Base-by-base conservation (phyloP, 495 filamentous ascomycete species). In the Staphylotrichum tortipilum region DNA sequence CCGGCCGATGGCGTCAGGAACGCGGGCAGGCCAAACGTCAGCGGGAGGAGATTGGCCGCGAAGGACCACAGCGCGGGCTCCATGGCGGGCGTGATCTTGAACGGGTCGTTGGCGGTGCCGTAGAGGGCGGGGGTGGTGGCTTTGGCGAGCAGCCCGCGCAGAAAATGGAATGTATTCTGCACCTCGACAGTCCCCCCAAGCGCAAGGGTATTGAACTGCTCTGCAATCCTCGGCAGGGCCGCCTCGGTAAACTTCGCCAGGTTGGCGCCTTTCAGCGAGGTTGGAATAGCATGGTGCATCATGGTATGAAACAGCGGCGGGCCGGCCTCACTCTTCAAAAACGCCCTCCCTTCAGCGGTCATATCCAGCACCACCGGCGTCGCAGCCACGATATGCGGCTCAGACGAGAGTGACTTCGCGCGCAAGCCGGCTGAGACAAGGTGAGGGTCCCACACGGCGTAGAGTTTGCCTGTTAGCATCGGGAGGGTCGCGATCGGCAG, bases 391-490 rank as follows among this genome's bases (percentile, higher is more conserved):
- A 47, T 30, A 11, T 49, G 44, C 14, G 54, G 54, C 3, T 4
- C 40, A 2, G 35, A 38, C 5, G 52, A 55, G 17, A 59, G 52
- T 14, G 41, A 12, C 19, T 53, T 59, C 45, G n/a, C 53, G 7
- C 41, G 33, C 37, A 55, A 31, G 9, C 49, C 52, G n/a, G 56
- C 39, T 8, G 56, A 15, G 41, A 53, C 40, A 3, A 55, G 39
- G 3, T 36, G 10, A 1, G 56, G 58, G 30, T 55, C 52, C 46
- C 49, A 57, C 24, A 61, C 40, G 30, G 50, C 58, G 35, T 61
- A 61, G 26, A 61, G 22, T 35, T 58, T 61, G 37, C 58, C 58
- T 2, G 39, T 54, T 10, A 61, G 50, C 55, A 61, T 61, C 18
- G 55, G 58, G 1, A 61, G 52, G 3, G 55, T 61, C 12, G 49